Conservation (phyloP, 164 flowering plant genomes). For the Aristolochia contorta region DNA sequence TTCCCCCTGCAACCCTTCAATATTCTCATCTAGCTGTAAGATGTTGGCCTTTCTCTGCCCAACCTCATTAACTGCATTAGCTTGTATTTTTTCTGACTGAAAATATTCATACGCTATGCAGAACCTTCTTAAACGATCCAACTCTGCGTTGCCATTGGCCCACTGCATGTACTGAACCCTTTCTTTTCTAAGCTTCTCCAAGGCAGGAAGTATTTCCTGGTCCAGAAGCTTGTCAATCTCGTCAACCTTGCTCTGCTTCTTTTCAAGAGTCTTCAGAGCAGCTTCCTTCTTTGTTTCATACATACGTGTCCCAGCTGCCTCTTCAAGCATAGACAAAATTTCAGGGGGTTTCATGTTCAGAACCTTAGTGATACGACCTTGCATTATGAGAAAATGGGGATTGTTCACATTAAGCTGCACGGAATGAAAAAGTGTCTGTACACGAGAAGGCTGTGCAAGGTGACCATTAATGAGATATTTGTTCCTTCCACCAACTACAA, state of each 20-base stretch:
- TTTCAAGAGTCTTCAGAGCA: conserved; percentile 92
- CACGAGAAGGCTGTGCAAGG: conserved; percentile 95
- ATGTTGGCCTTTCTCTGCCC: conserved; percentile 52
- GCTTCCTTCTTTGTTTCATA: conserved; percentile 95
- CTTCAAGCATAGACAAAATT: conserved; percentile 95
- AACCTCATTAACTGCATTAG: conserved; percentile 52
- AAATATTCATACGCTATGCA: conserved; percentile 91
- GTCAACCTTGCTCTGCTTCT: conserved; percentile 94
- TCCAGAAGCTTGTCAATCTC: conserved; percentile 97
- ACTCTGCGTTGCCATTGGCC: conserved; percentile 92
- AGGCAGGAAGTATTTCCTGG: conserved; percentile 87
- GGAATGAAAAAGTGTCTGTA: conserved; percentile 96
- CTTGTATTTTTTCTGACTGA: conserved; percentile 69
- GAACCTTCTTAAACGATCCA: conserved; percentile 82
- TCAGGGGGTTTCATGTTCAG: conserved; percentile 99
- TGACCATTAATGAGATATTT: conserved; percentile 95
- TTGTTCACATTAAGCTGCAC: conserved; percentile 98
- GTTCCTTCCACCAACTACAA: conserved; percentile 98
- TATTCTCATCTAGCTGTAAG: conserved; percentile 38
- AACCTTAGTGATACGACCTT: conserved; percentile 99
- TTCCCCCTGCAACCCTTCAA: conserved; percentile 28
- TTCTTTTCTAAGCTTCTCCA: conserved; percentile 91
- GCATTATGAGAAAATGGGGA: conserved; percentile 99
- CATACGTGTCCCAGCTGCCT: conserved; percentile 99
- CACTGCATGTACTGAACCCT: conserved; percentile 93